Percentiles rank a stretch among this genome's conserved stretches.
These are phyloP conservation scores for Russula lepida DNA, from an alignment of 768 basidiomycete genomes.

Conservation along the genomic window DNA sequence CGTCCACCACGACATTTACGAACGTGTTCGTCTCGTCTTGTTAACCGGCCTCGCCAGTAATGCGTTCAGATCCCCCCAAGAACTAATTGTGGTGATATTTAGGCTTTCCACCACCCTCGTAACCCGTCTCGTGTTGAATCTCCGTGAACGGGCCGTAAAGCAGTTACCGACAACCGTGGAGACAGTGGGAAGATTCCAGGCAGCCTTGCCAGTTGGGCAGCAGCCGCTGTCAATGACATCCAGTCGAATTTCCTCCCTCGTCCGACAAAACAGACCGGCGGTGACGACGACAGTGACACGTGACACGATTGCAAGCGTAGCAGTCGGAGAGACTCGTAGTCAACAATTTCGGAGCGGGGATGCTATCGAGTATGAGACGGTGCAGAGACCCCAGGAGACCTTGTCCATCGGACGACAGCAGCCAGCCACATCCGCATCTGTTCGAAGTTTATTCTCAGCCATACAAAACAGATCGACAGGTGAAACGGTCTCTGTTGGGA, in stretches of 20 bases:
- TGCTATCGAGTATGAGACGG: neutral
- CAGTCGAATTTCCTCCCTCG: too few relatives aligned
- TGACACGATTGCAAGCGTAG: neutral
- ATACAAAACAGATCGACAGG: neutral
- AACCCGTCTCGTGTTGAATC: constrained; percentile 15
- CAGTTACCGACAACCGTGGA: neutral
- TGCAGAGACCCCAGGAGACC: neutral
- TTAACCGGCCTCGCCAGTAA: neutral
- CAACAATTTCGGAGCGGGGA: neutral
- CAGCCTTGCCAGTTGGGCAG: neutral
- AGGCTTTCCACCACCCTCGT: constrained; percentile 11
- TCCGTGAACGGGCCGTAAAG: neutral
- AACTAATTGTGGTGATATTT: neutral
- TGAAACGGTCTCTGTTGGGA: neutral
- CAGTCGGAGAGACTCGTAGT: neutral
- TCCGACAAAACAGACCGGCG: neutral
- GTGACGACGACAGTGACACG: neutral
- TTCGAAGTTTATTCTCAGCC: neutral
- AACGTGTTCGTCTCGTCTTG: constrained; percentile 12
- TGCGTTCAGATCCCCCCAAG: neutral
- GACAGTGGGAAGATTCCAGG: constrained; percentile 1
- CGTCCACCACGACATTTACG: neutral
- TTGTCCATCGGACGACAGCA: neutral
- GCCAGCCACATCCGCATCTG: neutral
- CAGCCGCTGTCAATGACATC: neutral